Percentiles rank a stretch among this genome's conserved stretches.
These are phyloP conservation scores for Rhodotorula toruloides DNA, from an alignment of 768 basidiomycete species.

Conservation along the genomic window DNA sequence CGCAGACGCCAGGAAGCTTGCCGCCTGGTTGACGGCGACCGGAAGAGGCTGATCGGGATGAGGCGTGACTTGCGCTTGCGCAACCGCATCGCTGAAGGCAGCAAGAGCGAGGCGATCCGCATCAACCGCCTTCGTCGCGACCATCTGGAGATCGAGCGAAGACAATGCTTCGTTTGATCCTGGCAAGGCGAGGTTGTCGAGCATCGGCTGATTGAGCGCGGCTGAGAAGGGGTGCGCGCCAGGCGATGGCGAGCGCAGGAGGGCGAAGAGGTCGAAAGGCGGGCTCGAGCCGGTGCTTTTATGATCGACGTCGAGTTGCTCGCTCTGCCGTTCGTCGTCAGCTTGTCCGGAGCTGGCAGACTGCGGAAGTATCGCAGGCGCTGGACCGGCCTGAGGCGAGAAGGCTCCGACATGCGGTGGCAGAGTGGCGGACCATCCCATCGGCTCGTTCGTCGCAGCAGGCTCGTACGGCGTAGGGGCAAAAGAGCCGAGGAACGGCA, in stretches of 20 bases:
- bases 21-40: constrained; percentile 1
- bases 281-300: neutral
- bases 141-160: too few relatives aligned
- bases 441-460: neutral
- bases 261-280: constrained; percentile 6
- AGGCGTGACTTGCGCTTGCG: neutral
- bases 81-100: too few relatives aligned
- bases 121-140: too few relatives aligned
- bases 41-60: neutral
- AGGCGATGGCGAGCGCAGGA: constrained; percentile 6
- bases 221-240: constrained; percentile 2
- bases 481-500: constrained; percentile 9
- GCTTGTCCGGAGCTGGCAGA: neutral
- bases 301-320: neutral
- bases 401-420: accelerated
- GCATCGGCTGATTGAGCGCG: neutral
- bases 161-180: too few relatives aligned
- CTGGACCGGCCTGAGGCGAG: too few relatives aligned
- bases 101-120: too few relatives aligned
- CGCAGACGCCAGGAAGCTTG: constrained; percentile 15
- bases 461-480: neutral
- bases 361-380: too few relatives aligned
- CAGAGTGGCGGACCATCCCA: too few relatives aligned
- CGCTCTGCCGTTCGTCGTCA: too few relatives aligned
- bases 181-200: too few relatives aligned